Evolutionary conservation across 2,329 filamentous ascomycete species (phyloP), one percentile per base, ranked within the genome.

Genomic region (Beauveria medogensis): DNA sequence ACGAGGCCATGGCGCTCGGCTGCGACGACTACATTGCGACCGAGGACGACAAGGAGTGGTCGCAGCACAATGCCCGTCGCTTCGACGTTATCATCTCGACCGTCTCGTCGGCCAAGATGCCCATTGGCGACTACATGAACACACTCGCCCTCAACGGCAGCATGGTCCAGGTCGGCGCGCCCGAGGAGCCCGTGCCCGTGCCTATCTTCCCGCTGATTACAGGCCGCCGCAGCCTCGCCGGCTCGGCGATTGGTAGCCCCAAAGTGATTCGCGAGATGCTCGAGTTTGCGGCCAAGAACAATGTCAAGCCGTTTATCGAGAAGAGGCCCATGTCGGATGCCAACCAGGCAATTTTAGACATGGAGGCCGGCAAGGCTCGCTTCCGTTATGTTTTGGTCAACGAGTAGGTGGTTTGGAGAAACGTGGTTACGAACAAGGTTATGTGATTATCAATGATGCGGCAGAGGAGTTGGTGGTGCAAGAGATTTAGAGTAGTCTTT

Each of bases 81-180:
- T 75, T 87, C 59, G 83, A 87, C 67, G 70, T 87, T 12, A 84
- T 87, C 67, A 72, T 87, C 62, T 82, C 74, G 60, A 87, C 84
- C 1, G 80, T 85, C 16, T 82, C 80, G 2, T 70, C 66, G 43
- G 60, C 65, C 14, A 65, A 71, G 62, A 86, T 90, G 82, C 86
- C 86, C 0, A 69, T 90, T 26, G 70, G 73, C 55, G 73, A 82
- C 52, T 90, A 90, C 71, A 55, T 65, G 34, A 28, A 24, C 8
- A 59, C 63, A 4, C 63, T 69, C 10, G 64, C 64, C 28, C 60
- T 67, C 2, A 56, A 65, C 57, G 67, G 67, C 18, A 66, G 60
- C 51, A 62, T 64, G 55, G 65, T 69, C 20, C 67, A 69, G 52
- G 67, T 69, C 26, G 68, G 67, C 41, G 81, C 82, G 1, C 85